Evolutionary conservation across 345 rosid genomes (phyloP), one percentile per base, ranked within the genome.

Genomic region (Gossypium sturtianum): DNA sequence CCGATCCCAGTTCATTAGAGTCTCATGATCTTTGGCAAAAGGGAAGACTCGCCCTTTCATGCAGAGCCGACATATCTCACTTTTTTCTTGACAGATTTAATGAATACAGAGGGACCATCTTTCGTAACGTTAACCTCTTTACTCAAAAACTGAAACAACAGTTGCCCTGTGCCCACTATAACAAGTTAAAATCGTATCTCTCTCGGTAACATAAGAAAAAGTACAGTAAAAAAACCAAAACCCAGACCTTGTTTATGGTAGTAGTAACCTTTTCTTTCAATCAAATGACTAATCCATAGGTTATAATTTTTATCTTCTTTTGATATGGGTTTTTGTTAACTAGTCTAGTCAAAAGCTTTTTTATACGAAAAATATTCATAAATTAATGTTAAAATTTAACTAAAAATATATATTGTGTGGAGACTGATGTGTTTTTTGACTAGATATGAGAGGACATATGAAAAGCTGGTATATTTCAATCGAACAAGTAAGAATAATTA

Each of bases 261-360:
- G 22, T 25, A 60, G 49, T 10, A 49, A 65, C 71, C 63, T 16
- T 25, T 74, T 52, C 3, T 59, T 48, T 60, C 57, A 73, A 54
- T 68, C 72, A 68, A 68, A 25, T 27, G 57, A 13, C 59, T 25
- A 49, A 29, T 41, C 22, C 70, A 57, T 58, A 71, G 67, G 45
- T 45, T 62, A 51, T 61, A 23, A 74, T 73, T 80, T 5, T 78
- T 82, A 77, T 82, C 84, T 82, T 80, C 88, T 85, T 85, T 82
- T 82, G 80, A 85, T 80, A 80, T 63, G 80, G 74, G 76, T 75
- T 78, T 75, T 76, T 63, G 77, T 75, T 74, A 72, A 79, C 69
- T 60, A 38, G 85, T 80, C 78, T 11, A 77, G 82, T 80, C 84
- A 85, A 66, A 47, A 67, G 67, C 13, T 68, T 54, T 56, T 3